Conservation (phyloP, 495 filamentous ascomycete genomes). For the Tuber microsphaerosporum region DNA sequence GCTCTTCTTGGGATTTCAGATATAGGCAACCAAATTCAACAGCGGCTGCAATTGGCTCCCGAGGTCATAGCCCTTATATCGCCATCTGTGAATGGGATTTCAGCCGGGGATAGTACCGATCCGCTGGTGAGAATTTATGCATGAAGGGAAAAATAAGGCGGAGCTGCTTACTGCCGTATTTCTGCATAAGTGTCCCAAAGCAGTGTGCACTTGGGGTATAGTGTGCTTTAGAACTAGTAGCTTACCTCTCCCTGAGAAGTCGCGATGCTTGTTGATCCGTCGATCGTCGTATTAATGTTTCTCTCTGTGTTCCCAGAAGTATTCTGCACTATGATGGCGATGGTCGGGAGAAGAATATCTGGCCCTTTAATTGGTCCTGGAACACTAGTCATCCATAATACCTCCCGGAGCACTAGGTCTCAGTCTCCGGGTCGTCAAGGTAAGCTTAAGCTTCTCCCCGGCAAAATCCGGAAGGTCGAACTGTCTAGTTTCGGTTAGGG, state of each 20-base stretch:
- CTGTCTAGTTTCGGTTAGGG: neutral
- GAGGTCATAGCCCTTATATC: neutral
- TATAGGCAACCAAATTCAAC: neutral
- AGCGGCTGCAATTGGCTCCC: neutral
- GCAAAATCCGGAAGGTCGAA: neutral
- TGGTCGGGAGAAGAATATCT: neutral
- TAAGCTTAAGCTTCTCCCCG: neutral
- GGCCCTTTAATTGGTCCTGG: neutral
- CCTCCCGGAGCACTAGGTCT: neutral
- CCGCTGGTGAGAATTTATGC: neutral
- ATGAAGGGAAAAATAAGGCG: neutral
- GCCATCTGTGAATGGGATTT: neutral
- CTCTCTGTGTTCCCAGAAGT: neutral
- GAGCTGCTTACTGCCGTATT: neutral
- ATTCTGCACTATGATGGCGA: neutral
- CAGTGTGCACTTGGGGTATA: neutral
- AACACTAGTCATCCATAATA: neutral
- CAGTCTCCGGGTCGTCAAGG: neutral
- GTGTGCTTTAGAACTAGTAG: neutral
- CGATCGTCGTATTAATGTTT: neutral
- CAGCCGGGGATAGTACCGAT: neutral
- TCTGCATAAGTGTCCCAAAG: neutral
- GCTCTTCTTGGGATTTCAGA: neutral
- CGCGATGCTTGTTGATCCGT: neutral
- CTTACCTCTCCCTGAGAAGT: neutral